Evolutionary conservation across 2,329 filamentous ascomycete species (phyloP), one percentile per base, ranked within the genome.

Genomic region (Arthrobotrys conoides): DNA sequence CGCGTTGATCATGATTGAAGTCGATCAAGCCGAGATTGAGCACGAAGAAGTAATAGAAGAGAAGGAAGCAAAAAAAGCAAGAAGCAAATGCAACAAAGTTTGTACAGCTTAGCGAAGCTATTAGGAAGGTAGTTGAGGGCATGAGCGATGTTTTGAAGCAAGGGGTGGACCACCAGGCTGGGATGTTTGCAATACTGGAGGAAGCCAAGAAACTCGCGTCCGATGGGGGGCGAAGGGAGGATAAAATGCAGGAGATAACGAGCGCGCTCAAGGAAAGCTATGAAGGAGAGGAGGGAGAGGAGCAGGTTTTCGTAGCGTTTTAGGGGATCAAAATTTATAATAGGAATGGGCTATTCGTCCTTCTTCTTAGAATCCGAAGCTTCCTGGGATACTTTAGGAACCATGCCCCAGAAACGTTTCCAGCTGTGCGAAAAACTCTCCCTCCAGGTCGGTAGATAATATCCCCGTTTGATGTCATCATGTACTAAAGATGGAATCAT

Each of bases 381-480:
- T 24, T 22, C 48, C 48, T 51, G 6, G 24, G 48, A 12, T 24
- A 24, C 48, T 24, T 24, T 24, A 51, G 48, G 18, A 24, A 9
- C n/a, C 6, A 51, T 24, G 20, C 48, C 18, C 48, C 18, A 51
- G 49, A 27, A 33, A 33, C 49, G 30, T 30, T 30, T 53, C 49
- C 22, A 53, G 6, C 24, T 53, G 22, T 30, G 49, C 24, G 2
- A 9, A 53, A 53, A 53, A 4, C 24, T 53, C 30, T 53, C 49
- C 6, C 49, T 53, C 49, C 49, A 53, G n/a, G 49, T 53, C 18
- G 49, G 24, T 30, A 53, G 14, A 53, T 53, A 53, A n/a, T 30
- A 30, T 16, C 49, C 49, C 3, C n/a, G 30, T 53, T 30, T 33
- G 49, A 53, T 53, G 24, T 53, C 49, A 53, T 30, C 49, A 33